Percentiles rank a stretch among this genome's conserved stretches.
Conservation (phyloP, 2,329 filamentous ascomycete species). For the Fusarium beomiforme region DNA sequence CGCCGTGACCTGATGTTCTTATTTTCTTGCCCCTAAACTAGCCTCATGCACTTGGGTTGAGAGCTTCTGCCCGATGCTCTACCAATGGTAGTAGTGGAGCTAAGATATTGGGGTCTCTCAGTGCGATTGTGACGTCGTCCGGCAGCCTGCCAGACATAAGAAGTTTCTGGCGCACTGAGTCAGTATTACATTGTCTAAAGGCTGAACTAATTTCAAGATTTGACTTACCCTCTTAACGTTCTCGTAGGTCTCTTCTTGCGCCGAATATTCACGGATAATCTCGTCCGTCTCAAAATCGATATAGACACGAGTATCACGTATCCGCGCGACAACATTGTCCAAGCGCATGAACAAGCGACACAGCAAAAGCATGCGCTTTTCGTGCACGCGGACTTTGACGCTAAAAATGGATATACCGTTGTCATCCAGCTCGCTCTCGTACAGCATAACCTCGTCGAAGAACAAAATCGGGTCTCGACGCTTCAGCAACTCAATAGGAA, state of each 20-base stretch:
- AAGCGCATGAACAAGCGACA: constrained; percentile 91
- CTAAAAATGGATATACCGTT: constrained; percentile 93
- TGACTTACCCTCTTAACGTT: constrained; percentile 73
- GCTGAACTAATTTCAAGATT: not conserved
- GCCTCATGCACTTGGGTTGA: constrained; percentile 34
- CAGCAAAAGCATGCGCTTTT: constrained; percentile 84
- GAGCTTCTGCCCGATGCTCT: constrained; percentile 70
- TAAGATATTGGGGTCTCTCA: constrained; percentile 83
- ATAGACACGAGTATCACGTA: constrained; percentile 91
- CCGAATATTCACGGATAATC: constrained; percentile 89
- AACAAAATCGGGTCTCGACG: constrained; percentile 94
- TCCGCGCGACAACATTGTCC: constrained; percentile 86
- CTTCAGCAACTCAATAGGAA: constrained; percentile 87
- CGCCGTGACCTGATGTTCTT: constrained; percentile 5
- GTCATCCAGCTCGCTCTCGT: constrained; percentile 97
- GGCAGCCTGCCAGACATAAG: constrained; percentile 62
- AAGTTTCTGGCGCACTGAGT: constrained; percentile 53
- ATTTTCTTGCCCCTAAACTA: not conserved
- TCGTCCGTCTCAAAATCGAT: constrained; percentile 84
- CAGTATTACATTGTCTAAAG: not conserved
- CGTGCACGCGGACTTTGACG: constrained; percentile 94
- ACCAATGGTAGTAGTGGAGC: constrained; percentile 75
- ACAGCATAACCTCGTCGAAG: constrained; percentile 95
- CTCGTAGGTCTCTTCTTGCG: constrained; percentile 84
- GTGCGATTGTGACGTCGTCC: constrained; percentile 78